These are phyloP conservation scores for Talaromyces sp. DNA, from an alignment of 2,329 filamentous ascomycete genomes.

Conservation along the genomic window DNA sequence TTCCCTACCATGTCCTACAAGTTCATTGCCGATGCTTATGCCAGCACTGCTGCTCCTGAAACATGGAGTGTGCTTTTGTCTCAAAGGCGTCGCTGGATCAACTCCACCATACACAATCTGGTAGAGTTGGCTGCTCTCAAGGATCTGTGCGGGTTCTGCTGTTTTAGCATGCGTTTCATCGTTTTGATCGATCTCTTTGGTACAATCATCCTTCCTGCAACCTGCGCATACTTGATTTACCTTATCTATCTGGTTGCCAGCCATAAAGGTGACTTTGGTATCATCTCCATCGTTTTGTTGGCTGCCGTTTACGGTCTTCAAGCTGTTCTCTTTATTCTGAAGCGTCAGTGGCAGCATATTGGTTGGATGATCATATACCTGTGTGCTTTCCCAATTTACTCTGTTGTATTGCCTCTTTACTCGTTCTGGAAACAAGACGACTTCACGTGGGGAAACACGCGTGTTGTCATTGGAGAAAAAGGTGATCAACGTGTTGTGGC, in stretches of 20 bases:
- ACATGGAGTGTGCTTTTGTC: slow-evolving; percentile 91
- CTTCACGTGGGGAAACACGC: slow-evolving; percentile 98
- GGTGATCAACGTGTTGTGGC: slow-evolving; percentile 87
- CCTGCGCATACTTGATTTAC: slow-evolving; percentile 80
- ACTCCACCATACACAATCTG: slow-evolving; percentile 96
- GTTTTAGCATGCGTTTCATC: slow-evolving; percentile 95
- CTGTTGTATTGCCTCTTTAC: slow-evolving; percentile 85
- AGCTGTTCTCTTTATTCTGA: slow-evolving; percentile 92
- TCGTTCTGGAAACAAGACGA: slow-evolving; percentile 99
- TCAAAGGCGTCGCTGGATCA: slow-evolving; percentile 99
- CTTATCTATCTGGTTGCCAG: slow-evolving; percentile 77
- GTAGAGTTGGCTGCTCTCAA: slow-evolving; percentile 84
- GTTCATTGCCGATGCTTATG: slow-evolving; percentile 89
- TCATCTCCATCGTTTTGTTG: slow-evolving; percentile 85
- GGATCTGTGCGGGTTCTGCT: slow-evolving; percentile 98
- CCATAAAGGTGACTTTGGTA: slow-evolving; percentile 69
- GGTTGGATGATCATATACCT: slow-evolving; percentile 99
- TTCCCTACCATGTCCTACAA: slow-evolving; percentile 96
- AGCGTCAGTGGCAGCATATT: slow-evolving; percentile 96
- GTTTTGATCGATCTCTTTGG: slow-evolving; percentile 92
- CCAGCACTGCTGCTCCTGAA: slow-evolving; percentile 88
- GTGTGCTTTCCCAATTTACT: slow-evolving; percentile 91
- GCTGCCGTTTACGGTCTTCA: slow-evolving; percentile 93
- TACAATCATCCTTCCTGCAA: slow-evolving; percentile 87
- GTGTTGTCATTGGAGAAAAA: slow-evolving; percentile 93